Percentiles rank a stretch among this genome's conserved stretches.
phyloP scores from a whole-genome alignment of 495 filamentous ascomycete species.

The Saxophila tyrrhenica region DNA sequence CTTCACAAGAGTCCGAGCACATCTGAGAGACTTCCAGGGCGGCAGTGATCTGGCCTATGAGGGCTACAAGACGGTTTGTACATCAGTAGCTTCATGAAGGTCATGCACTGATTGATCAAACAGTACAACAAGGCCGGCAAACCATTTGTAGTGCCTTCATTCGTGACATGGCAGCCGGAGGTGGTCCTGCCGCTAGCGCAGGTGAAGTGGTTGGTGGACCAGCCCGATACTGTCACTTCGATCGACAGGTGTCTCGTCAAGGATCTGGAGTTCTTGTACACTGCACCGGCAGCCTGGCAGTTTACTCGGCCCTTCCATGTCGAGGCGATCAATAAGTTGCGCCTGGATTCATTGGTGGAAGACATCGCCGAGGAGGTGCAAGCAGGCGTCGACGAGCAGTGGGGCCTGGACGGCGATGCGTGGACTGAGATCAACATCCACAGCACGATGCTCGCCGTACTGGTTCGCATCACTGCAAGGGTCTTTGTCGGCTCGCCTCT shows the following conservation, averaged over 20 bases:
- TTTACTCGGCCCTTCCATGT: slow-evolving; percentile 19
- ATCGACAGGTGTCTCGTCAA: slow-evolving; percentile 31
- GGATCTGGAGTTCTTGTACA: slow-evolving; percentile 25
- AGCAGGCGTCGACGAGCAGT: slow-evolving; percentile 25
- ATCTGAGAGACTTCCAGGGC: not conserved
- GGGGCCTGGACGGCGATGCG: slow-evolving; percentile 20
- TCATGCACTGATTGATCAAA: not conserved
- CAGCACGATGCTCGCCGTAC: slow-evolving; percentile 22
- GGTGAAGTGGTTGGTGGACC: slow-evolving; percentile 34
- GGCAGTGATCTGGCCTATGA: not conserved
- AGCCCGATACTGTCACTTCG: slow-evolving; percentile 35
- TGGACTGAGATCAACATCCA: slow-evolving; percentile 34
- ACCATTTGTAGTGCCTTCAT: slow-evolving; percentile 31
- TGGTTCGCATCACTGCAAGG: slow-evolving; percentile 29
- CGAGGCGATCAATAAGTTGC: slow-evolving; percentile 32
- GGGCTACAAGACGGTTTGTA: not conserved
- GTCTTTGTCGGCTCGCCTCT: slow-evolving; percentile 16
- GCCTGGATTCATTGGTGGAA: slow-evolving; percentile 29
- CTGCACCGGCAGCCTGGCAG: slow-evolving; percentile 5
- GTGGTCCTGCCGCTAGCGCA: slow-evolving; percentile 34
- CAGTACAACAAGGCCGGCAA: slow-evolving; percentile 32
- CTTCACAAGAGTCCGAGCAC: not conserved
- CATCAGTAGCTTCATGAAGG: not conserved
- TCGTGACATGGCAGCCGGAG: slow-evolving; percentile 32
- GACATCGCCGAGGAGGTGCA: slow-evolving; percentile 35